These are phyloP conservation scores for Citrullus colocynthis DNA, from an alignment of 306 rosid genomes.

Conservation along the genomic window DNA sequence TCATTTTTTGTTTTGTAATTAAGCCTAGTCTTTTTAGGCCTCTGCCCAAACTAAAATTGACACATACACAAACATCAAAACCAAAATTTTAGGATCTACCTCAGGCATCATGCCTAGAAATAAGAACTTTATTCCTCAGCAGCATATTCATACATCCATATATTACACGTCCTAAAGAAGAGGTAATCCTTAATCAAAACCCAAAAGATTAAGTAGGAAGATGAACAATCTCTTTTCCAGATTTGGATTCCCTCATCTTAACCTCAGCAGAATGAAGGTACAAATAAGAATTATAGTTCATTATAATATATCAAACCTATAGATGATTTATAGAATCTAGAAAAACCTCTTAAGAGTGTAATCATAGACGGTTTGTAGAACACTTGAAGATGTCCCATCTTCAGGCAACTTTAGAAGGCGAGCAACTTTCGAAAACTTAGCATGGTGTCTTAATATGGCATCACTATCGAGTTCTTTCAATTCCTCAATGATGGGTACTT, in stretches of 20 bases:
- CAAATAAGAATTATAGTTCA: background rate
- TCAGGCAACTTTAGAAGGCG: slow-evolving; percentile 48
- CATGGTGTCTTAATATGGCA: slow-evolving; percentile 29
- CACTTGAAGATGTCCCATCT: slow-evolving; percentile 35
- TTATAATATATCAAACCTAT: background rate
- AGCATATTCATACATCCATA: background rate
- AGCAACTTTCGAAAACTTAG: slow-evolving; percentile 62
- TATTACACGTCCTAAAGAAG: background rate
- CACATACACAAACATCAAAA: background rate
- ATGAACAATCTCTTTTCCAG: background rate
- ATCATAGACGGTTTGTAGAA: slow-evolving; percentile 55
- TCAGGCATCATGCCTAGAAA: background rate
- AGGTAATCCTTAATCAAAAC: background rate
- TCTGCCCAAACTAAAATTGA: background rate
- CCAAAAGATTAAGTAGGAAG: background rate
- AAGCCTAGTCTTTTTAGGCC: background rate
- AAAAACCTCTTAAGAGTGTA: slow-evolving; percentile 53
- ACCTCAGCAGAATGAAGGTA: background rate
- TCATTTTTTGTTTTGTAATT: background rate
- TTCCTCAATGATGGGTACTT: slow-evolving; percentile 15
- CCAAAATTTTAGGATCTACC: background rate
- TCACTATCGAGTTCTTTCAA: slow-evolving; percentile 32
- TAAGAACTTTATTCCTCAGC: background rate
- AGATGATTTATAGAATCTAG: background rate
- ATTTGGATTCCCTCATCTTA: background rate